Conservation (phyloP, 2,329 filamentous ascomycete species). For the Fusarium nelsonii region DNA sequence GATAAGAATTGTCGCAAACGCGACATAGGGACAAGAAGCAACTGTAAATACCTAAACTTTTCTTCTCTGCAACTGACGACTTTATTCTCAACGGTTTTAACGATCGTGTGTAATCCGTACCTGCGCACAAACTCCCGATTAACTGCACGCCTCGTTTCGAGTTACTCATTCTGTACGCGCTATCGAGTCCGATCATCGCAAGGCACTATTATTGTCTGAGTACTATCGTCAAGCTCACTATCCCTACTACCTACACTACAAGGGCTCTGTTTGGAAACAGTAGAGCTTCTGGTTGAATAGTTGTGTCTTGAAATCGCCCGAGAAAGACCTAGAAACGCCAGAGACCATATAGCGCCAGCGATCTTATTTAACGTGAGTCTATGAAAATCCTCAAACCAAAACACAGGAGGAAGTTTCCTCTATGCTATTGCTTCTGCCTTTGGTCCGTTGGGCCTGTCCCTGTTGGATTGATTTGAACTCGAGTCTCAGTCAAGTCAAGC, state of each 20-base stretch:
- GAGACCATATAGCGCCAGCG: slow-evolving; percentile 19
- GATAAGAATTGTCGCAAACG: slow-evolving; percentile 22
- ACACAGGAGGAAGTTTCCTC: slow-evolving; percentile 27
- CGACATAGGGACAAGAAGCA: slow-evolving; percentile 14
- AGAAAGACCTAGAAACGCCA: neutral
- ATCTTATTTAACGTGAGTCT: slow-evolving; percentile 20
- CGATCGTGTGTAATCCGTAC: slow-evolving; percentile 2
- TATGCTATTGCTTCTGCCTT: slow-evolving; percentile 31
- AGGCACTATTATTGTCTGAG: neutral
- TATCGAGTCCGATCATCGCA: slow-evolving; percentile 10
- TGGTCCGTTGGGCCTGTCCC: slow-evolving; percentile 46
- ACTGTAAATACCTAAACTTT: slow-evolving; percentile 1
- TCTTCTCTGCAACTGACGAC: slow-evolving; percentile 14
- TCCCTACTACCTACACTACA: neutral
- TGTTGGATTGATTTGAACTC: slow-evolving; percentile 30
- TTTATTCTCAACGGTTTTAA: slow-evolving; percentile 15
- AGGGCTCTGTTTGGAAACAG: slow-evolving; percentile 6
- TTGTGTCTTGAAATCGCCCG: slow-evolving; percentile 7
- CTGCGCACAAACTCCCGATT: slow-evolving; percentile 8
- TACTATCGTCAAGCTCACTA: neutral
- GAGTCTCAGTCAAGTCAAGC: slow-evolving; percentile 29
- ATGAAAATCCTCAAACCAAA: slow-evolving; percentile 15
- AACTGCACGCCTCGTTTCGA: slow-evolving; percentile 2
- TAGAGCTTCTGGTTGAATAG: slow-evolving; percentile 9
- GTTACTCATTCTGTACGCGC: neutral